A percentile compares a stretch with the other conserved stretches of the same genome.
These are phyloP conservation scores for Fagus crenata DNA, from an alignment of 306 rosid species.

Conservation along the genomic window DNA sequence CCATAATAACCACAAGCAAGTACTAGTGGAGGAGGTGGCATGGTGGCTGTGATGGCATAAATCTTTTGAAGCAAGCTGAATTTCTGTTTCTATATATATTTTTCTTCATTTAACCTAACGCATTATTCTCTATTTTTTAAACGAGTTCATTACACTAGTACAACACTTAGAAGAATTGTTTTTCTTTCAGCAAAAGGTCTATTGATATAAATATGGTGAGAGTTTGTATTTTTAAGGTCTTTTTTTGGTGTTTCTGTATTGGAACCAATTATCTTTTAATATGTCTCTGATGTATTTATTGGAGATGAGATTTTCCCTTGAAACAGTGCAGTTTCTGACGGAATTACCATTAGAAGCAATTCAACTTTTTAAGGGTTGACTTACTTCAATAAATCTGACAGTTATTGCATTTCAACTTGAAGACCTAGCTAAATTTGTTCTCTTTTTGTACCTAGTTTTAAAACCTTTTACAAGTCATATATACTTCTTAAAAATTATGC, in stretches of 20 bases:
- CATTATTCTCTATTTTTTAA: not conserved
- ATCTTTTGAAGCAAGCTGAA: not conserved
- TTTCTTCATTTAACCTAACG: not conserved
- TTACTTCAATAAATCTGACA: not conserved
- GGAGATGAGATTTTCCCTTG: not conserved
- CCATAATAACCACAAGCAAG: not conserved
- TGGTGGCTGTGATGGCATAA: not conserved
- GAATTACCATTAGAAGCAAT: not conserved
- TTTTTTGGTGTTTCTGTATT: not conserved
- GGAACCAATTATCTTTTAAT: not conserved
- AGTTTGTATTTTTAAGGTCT: not conserved
- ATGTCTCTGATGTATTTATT: not conserved
- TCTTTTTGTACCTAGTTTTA: not conserved
- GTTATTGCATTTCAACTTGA: not conserved
- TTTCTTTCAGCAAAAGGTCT: not conserved
- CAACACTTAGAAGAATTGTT: not conserved
- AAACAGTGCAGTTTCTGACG: not conserved
- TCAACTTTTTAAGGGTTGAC: not conserved
- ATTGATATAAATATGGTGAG: not conserved
- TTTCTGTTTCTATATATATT: not conserved
- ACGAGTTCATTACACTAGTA: not conserved
- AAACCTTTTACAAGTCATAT: not conserved
- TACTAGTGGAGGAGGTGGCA: not conserved
- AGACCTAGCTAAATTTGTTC: not conserved
- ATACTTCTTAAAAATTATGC: not conserved